Percentiles rank a stretch among this genome's conserved stretches.
These are phyloP conservation scores for Ustilago nuda DNA, from an alignment of 1,284 basidiomycete genomes.

Conservation along the genomic window DNA sequence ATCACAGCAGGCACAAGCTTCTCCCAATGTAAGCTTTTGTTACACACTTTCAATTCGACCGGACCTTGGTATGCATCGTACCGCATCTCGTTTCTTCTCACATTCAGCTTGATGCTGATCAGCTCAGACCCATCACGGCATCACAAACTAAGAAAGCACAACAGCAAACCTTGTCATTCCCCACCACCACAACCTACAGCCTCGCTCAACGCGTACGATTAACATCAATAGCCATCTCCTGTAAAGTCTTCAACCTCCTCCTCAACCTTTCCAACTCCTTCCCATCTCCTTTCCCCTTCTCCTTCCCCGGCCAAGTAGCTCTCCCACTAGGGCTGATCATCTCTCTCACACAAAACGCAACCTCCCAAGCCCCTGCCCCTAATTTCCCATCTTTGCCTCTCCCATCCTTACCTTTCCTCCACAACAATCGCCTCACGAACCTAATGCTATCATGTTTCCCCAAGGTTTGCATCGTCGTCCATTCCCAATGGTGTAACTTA, in stretches of 20 bases:
- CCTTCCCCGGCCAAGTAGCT: conserved; percentile 9
- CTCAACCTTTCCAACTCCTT: conserved; percentile 31
- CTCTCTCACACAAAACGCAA: conserved; percentile 28
- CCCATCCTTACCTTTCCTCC: conserved; percentile 15
- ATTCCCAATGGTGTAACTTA: conserved; percentile 53
- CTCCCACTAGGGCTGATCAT: conserved; percentile 23
- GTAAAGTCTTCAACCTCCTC: conserved; percentile 25
- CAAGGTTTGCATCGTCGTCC: conserved; percentile 40
- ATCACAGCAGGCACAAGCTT: not conserved
- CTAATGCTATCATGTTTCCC: conserved; percentile 34
- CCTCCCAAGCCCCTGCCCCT: conserved; percentile 34
- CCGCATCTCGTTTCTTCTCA: too few species aligned
- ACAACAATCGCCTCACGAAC: conserved; percentile 27
- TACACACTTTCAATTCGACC: too few species aligned
- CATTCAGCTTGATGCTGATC: too few species aligned
- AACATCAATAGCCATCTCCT: conserved; percentile 29
- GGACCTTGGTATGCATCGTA: too few species aligned
- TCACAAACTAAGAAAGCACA: too few species aligned
- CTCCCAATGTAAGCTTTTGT: not conserved
- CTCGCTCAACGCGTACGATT: conserved; percentile 22
- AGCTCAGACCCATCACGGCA: too few species aligned
- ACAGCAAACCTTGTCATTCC: not conserved
- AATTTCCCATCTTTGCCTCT: conserved; percentile 27
- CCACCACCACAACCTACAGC: conserved; percentile 7
- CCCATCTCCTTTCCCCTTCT: not conserved